Conservation (phyloP, 2,329 filamentous ascomycete genomes). For the Colletotrichum tofieldiae region DNA sequence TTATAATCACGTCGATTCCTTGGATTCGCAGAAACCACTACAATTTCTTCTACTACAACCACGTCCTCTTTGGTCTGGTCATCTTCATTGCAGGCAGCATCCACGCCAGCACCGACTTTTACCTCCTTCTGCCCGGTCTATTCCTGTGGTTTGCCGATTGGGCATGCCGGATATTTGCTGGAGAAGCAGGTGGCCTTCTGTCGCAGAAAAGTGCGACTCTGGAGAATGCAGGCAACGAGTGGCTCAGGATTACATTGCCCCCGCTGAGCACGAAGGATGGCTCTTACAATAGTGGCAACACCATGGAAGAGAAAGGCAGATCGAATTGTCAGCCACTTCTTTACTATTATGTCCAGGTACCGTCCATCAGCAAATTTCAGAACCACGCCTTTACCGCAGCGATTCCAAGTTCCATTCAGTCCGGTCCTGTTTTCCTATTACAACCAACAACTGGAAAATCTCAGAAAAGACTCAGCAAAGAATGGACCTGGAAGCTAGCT, state of each 20-base stretch:
- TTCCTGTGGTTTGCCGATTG: constrained; percentile 36
- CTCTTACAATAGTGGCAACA: not conserved
- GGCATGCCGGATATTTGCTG: constrained; percentile 34
- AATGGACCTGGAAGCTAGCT: constrained; percentile 39
- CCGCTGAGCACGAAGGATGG: not conserved
- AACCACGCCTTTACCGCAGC: constrained; percentile 43
- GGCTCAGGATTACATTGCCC: constrained; percentile 5
- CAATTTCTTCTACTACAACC: constrained; percentile 43
- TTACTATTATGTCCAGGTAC: constrained; percentile 36
- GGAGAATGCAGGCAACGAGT: constrained; percentile 17
- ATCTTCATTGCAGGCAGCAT: constrained; percentile 31
- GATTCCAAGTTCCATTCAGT: not conserved
- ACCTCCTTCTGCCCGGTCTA: constrained; percentile 41
- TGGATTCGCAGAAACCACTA: constrained; percentile 39
- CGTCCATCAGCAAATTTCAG: constrained; percentile 36
- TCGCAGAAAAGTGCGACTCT: constrained; percentile 16
- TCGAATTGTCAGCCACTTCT: not conserved
- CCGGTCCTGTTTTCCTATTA: constrained; percentile 33
- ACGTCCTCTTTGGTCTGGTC: constrained; percentile 28
- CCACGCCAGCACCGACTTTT: constrained; percentile 44
- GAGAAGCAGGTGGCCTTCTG: constrained; percentile 13
- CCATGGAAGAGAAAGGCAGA: constrained; percentile 5
- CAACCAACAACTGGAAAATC: constrained; percentile 16
- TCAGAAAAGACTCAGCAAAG: constrained; percentile 11
- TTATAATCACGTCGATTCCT: constrained; percentile 38